Evolutionary conservation across 208 protist genomes (phyloP).

Genomic region (Crithidia bombi): DNA sequence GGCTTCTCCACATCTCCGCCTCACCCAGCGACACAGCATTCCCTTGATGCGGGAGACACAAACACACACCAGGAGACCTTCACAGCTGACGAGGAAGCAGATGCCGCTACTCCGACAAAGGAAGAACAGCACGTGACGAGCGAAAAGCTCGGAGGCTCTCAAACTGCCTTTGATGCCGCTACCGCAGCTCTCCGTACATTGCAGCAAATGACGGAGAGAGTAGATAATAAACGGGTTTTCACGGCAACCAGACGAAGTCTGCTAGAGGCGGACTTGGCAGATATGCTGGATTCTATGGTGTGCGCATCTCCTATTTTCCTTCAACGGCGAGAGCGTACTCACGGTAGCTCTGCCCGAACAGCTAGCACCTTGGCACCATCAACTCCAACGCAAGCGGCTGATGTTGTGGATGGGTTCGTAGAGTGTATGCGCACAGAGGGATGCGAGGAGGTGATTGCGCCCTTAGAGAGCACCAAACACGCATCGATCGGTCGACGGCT

Average conservation of each 20-base stretch:
- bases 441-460: not conserved
- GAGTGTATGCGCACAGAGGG: too few species aligned
- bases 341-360: not conserved
- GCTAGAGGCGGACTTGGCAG: not conserved
- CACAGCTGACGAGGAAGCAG: not conserved
- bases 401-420: too few species aligned
- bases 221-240: not conserved
- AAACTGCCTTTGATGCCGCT: not conserved
- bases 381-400: too few species aligned
- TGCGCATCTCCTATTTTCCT: not conserved
- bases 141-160: not conserved
- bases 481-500: not conserved
- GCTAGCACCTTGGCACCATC: not conserved
- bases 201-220: not conserved
- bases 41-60: too few species aligned
- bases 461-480: not conserved
- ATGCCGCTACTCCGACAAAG: constrained; percentile 7
- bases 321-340: not conserved
- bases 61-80: too few species aligned
- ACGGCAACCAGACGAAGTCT: not conserved
- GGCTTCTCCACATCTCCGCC: too few species aligned
- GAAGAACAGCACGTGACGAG: not conserved
- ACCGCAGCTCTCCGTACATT: not conserved
- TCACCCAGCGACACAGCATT: too few species aligned
- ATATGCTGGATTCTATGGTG: not conserved